Evolutionary conservation across 805 yeast species (phyloP).

Genomic region (Saturnispora mendoncae): DNA sequence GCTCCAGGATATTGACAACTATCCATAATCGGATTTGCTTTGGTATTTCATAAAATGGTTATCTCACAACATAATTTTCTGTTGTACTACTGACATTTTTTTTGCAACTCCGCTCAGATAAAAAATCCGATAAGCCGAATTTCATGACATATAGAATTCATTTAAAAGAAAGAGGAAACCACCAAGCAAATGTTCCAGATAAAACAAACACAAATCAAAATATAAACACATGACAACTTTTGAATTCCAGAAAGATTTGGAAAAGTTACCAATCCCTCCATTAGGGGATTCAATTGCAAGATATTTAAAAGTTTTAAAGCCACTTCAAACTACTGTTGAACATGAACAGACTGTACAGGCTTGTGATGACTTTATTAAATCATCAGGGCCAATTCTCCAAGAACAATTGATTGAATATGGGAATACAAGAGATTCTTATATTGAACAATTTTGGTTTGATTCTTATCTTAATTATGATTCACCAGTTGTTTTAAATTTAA

Average conservation of each 20-base stretch:
- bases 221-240: slow-evolving; percentile 32
- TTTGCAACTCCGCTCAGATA: slow-evolving; percentile 6
- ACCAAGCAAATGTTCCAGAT: background rate
- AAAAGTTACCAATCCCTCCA: slow-evolving; percentile 75
- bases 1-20: background rate
- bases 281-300: slow-evolving; percentile 55
- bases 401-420: slow-evolving; percentile 53
- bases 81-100: too few species aligned
- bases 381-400: slow-evolving; percentile 53
- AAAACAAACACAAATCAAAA: too few species aligned
- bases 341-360: slow-evolving; percentile 52
- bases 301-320: slow-evolving; percentile 61
- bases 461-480: slow-evolving; percentile 80
- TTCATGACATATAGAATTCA: slow-evolving; percentile 4
- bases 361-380: slow-evolving; percentile 45
- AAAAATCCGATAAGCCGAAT: slow-evolving; percentile 11
- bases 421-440: slow-evolving; percentile 62
- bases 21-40: too few species aligned
- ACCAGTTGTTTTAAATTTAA: slow-evolving; percentile 83
- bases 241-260: slow-evolving; percentile 47
- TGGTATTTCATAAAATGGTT: too few species aligned
- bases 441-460: slow-evolving; percentile 93
- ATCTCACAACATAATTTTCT: background rate
- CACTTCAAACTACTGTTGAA: slow-evolving; percentile 73
- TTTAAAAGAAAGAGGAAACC: background rate